Conservation (phyloP, 108 stramenopile genomes). For the Nannochloropsis gaditana region DNA sequence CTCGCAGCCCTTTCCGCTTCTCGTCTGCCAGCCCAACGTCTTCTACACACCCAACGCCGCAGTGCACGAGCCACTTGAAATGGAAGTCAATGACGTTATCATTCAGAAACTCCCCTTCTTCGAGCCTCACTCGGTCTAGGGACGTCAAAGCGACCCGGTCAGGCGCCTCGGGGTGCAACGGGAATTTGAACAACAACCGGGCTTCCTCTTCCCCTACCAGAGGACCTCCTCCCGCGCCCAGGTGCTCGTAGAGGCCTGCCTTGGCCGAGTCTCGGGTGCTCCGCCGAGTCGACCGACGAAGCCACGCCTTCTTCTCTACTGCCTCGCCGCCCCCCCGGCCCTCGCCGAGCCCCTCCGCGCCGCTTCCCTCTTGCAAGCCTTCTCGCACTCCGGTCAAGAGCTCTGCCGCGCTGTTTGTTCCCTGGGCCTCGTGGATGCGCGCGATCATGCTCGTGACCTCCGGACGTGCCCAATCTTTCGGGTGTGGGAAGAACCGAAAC, state of each 20-base stretch:
- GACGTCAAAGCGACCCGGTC: slow-evolving; percentile 40
- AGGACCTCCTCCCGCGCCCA: slow-evolving; percentile 19
- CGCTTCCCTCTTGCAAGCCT: not conserved
- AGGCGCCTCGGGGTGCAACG: slow-evolving; percentile 25
- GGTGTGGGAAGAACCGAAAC: too few relatives aligned
- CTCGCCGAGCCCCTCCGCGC: not conserved
- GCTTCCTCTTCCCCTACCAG: slow-evolving; percentile 1
- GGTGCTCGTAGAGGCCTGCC: not conserved
- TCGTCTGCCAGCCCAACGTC: too few relatives aligned
- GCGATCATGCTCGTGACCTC: too few relatives aligned
- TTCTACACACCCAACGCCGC: not conserved
- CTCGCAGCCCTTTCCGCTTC: not conserved
- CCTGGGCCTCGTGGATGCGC: not conserved
- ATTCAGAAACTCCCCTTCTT: slow-evolving; percentile 54
- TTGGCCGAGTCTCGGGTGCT: not conserved
- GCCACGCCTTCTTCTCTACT: not conserved
- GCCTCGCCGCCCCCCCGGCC: not conserved
- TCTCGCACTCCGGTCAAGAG: not conserved
- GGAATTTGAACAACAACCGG: slow-evolving; percentile 46
- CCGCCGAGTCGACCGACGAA: not conserved
- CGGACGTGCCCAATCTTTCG: too few relatives aligned
- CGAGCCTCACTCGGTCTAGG: slow-evolving; percentile 32
- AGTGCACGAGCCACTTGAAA: slow-evolving; percentile 32
- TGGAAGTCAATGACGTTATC: slow-evolving; percentile 52
- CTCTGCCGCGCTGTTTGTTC: not conserved